These are phyloP conservation scores for Scutellaria minor DNA, from an alignment of 257 asterid genomes.

Conservation along the genomic window DNA sequence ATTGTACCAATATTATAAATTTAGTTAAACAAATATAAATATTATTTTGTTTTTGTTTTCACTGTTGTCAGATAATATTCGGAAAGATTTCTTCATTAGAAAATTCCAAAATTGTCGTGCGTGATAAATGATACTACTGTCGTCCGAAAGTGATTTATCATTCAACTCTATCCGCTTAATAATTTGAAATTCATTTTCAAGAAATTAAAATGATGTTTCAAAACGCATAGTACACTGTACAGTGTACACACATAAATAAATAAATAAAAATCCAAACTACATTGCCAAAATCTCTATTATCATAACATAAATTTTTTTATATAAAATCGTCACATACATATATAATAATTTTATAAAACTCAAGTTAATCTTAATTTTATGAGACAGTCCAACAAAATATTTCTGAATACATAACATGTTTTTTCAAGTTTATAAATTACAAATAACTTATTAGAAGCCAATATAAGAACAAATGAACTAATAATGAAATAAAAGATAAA, in stretches of 20 bases:
- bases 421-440: too few relatives aligned
- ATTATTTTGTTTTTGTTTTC: not conserved
- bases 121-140: conserved; percentile 23
- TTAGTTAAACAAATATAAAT: not conserved
- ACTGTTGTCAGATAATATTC: conserved; percentile 35
- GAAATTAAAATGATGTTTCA: conserved; percentile 3
- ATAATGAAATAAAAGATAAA: too few relatives aligned
- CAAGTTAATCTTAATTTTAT: too few relatives aligned
- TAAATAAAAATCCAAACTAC: not conserved
- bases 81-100: conserved; percentile 31
- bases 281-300: not conserved
- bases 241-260: too few relatives aligned
- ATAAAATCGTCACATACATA: not conserved
- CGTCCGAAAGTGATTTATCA: conserved; percentile 32
- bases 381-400: too few relatives aligned
- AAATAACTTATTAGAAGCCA: too few relatives aligned
- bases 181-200: not conserved
- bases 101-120: conserved; percentile 35
- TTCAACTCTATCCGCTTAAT: conserved; percentile 20
- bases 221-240: not conserved
- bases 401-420: too few relatives aligned
- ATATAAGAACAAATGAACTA: too few relatives aligned
- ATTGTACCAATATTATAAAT: not conserved
- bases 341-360: too few relatives aligned
- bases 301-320: not conserved